A percentile compares a stretch with the other conserved stretches of the same genome.
Evolutionary conservation across 352 stramenopile species (phyloP).

Genomic region (Globisporangium middletonii): DNA sequence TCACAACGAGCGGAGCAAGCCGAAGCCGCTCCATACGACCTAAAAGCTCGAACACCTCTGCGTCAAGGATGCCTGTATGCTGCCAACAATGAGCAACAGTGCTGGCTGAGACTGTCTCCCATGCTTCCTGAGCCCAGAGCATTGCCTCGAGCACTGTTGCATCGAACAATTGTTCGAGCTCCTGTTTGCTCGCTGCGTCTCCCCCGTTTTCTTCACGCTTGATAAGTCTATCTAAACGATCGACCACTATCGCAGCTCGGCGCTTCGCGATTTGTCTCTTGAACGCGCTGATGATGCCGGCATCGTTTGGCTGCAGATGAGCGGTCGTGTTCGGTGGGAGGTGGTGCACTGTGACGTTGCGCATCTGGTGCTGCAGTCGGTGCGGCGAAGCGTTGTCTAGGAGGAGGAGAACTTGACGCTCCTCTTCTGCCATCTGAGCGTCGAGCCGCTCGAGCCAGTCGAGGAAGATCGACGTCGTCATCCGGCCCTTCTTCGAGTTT

Average conservation of each 20-base stretch:
- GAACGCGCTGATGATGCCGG: background rate
- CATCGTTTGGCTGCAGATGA: background rate
- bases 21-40: background rate
- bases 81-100: background rate
- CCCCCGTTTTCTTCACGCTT: background rate
- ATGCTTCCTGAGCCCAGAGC: background rate
- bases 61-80: background rate
- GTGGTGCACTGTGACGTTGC: background rate
- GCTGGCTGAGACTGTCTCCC: background rate
- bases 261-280: background rate
- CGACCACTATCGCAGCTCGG: background rate
- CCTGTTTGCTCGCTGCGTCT: background rate
- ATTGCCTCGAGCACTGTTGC: background rate
- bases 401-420: background rate
- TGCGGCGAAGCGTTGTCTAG: background rate
- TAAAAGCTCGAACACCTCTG: background rate
- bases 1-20: background rate
- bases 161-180: background rate
- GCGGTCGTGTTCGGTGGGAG: background rate
- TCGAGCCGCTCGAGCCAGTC: background rate
- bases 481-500: background rate
- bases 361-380: background rate
- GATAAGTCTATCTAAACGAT: background rate
- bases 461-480: background rate
- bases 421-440: background rate